Evolutionary conservation across 2,329 filamentous ascomycete species (phyloP).

Genomic region (Curvularia verruculosa): DNA sequence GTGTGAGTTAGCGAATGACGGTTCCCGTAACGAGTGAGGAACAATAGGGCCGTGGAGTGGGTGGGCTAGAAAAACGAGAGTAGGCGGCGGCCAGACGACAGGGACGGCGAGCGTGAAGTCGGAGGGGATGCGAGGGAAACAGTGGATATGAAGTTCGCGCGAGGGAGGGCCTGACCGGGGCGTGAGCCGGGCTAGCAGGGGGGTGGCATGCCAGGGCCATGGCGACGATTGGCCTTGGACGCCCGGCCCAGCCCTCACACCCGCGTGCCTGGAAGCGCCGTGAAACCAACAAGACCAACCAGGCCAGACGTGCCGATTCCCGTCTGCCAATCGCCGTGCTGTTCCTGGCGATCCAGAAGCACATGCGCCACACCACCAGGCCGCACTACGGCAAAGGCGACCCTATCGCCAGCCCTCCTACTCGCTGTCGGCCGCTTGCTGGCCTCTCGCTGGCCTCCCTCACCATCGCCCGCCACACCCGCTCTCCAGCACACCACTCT

Average conservation of each 20-base stretch:
- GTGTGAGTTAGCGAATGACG: constrained; percentile 24
- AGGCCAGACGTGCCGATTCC: neutral
- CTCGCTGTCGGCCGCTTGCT: no score
- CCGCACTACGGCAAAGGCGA: no score
- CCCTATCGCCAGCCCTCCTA: neutral
- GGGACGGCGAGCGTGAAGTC: constrained; percentile 25
- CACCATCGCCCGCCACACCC: constrained; percentile 7
- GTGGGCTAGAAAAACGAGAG: constrained; percentile 34
- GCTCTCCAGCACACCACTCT: neutral
- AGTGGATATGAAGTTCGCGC: constrained; percentile 34
- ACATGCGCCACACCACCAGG: neutral
- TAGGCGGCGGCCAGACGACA: constrained; percentile 19
- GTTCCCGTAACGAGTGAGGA: constrained; percentile 45
- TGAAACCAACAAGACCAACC: constrained; percentile 28
- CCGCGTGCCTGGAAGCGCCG: constrained; percentile 33
- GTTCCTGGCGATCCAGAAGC: neutral
- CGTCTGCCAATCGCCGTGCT: neutral
- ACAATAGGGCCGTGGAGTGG: constrained; percentile 24
- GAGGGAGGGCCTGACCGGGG: constrained; percentile 9
- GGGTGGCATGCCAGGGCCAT: neutral
- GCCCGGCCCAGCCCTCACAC: constrained; percentile 20
- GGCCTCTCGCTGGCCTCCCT: neutral
- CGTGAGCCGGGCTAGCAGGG: constrained; percentile 3
- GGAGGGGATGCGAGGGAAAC: constrained; percentile 26
- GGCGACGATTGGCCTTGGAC: constrained; percentile 26